phyloP scores from a whole-genome alignment of 202 grass and related monocot genomes.

The Zizania palustris region DNA sequence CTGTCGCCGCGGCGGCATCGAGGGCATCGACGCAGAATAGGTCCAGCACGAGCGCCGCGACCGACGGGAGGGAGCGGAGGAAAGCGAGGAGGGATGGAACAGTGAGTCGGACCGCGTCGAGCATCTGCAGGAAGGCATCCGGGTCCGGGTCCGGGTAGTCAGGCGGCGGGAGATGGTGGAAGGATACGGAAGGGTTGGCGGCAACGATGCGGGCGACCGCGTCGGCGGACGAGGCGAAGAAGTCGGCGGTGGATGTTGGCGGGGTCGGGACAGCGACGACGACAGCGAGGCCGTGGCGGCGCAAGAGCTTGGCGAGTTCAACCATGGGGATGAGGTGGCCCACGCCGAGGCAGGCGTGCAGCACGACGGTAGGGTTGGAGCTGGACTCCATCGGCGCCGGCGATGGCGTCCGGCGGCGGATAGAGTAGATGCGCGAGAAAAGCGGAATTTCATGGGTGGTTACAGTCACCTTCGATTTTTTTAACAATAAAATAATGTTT shows the following conservation, averaged over 20 bases:
- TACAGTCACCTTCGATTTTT: too few species aligned
- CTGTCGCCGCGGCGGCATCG: constrained; percentile 37
- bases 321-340: constrained; percentile 73
- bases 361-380: constrained; percentile 46
- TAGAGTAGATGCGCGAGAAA: neutral
- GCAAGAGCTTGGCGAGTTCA: constrained; percentile 63
- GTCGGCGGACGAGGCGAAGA: constrained; percentile 20
- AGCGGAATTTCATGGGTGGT: neutral
- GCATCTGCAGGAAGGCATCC: constrained; percentile 39
- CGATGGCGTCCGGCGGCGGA: neutral
- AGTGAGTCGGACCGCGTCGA: constrained; percentile 41
- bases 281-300: constrained; percentile 35
- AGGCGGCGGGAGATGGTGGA: constrained; percentile 45
- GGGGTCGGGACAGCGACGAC: constrained; percentile 41
- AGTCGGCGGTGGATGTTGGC: constrained; percentile 14
- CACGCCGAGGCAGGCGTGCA: constrained; percentile 50
- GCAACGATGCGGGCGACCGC: constrained; percentile 15
- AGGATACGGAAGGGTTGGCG: constrained; percentile 45
- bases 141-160: constrained; percentile 39
- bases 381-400: constrained; percentile 24
- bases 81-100: constrained; percentile 30
- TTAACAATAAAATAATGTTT: too few species aligned
- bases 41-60: constrained; percentile 56
- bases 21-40: constrained; percentile 56
- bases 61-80: constrained; percentile 43